phyloP scores from a whole-genome alignment of 495 filamentous ascomycete genomes.

The Aspergillus hancockii region DNA sequence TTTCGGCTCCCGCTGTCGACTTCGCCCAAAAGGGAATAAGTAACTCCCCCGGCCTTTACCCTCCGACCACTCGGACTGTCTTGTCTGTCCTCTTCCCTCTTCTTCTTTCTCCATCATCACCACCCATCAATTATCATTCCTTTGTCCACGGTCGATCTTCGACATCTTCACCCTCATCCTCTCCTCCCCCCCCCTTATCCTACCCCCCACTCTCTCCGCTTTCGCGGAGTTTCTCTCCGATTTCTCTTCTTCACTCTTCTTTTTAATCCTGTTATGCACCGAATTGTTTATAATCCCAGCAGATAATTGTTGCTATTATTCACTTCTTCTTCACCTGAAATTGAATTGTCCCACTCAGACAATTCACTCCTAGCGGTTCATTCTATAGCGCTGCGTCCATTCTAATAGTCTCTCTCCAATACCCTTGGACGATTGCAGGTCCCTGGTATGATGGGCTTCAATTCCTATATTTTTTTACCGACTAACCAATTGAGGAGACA shows the following conservation, averaged over 20 bases:
- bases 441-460: slow-evolving; percentile 1
- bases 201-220: slow-evolving; percentile 17
- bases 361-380: neutral
- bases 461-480: neutral
- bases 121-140: slow-evolving; percentile 12
- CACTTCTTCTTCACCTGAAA: slow-evolving; percentile 21
- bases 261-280: slow-evolving; percentile 20
- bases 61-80: slow-evolving; percentile 27
- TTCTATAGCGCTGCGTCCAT: neutral
- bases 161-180: slow-evolving; percentile 17
- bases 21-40: slow-evolving; percentile 15
- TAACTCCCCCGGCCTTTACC: slow-evolving; percentile 9
- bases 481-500: slow-evolving; percentile 3
- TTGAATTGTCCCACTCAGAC: slow-evolving; percentile 6
- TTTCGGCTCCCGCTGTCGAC: slow-evolving; percentile 19
- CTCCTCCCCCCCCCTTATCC: slow-evolving; percentile 14
- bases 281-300: slow-evolving; percentile 21
- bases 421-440: neutral
- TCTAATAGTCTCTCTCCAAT: neutral
- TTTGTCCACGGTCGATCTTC: slow-evolving; percentile 19
- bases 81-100: slow-evolving; percentile 32
- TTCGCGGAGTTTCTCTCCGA: slow-evolving; percentile 1
- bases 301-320: slow-evolving; percentile 22
- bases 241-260: slow-evolving; percentile 13
- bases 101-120: slow-evolving; percentile 14